phyloP scores from a whole-genome alignment of 129 eudicot genomes.

The Flaveria sonorensis region DNA sequence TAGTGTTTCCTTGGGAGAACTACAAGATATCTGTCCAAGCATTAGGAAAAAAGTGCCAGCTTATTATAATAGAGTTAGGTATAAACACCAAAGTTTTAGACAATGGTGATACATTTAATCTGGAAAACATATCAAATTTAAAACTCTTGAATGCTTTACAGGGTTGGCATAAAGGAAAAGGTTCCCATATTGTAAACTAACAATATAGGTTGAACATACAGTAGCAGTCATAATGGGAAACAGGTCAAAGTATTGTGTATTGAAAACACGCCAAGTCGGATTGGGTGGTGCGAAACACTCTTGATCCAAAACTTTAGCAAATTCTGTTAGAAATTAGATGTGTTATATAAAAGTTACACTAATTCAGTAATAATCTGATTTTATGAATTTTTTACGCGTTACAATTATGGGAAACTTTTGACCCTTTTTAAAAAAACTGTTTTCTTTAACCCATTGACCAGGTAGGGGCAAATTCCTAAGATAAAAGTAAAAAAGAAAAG shows the following conservation, averaged over 20 bases:
- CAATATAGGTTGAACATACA: slow-evolving; percentile 1
- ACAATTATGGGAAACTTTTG: not conserved
- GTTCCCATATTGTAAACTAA: not conserved
- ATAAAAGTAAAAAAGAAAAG: not conserved
- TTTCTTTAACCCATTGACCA: not conserved
- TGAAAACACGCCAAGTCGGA: not conserved
- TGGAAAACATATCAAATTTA: slow-evolving; percentile 19
- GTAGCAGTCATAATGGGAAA: not conserved
- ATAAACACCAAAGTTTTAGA: slow-evolving; percentile 24
- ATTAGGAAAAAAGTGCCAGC: slow-evolving; percentile 28
- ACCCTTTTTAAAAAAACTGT: not conserved
- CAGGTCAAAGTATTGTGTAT: not conserved
- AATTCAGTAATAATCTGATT: not conserved
- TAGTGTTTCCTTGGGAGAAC: slow-evolving; percentile 28
- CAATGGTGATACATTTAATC: slow-evolving; percentile 19
- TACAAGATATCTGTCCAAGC: slow-evolving; percentile 14
- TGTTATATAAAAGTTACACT: not conserved
- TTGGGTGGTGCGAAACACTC: not conserved
- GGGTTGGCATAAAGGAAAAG: slow-evolving; percentile 21
- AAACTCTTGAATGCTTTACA: slow-evolving; percentile 1
- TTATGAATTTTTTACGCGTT: not conserved
- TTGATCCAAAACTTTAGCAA: not conserved
- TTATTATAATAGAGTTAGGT: slow-evolving; percentile 28
- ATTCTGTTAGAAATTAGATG: not conserved
- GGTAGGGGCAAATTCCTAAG: not conserved